These are phyloP conservation scores for Platanthera guangdongensis DNA, from an alignment of 106 monocot species.

Conservation along the genomic window DNA sequence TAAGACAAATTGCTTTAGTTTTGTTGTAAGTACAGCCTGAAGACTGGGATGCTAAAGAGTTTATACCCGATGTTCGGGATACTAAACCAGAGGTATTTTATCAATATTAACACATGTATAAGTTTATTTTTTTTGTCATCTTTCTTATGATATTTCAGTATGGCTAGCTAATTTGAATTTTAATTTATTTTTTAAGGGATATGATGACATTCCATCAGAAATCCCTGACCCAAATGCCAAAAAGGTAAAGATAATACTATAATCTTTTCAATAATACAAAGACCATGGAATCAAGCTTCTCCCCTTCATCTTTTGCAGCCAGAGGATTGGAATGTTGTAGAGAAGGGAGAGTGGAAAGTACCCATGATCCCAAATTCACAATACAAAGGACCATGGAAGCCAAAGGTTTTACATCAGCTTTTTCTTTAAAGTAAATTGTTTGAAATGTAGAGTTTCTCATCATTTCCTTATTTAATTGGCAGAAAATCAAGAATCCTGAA, in stretches of 20 bases:
- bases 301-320: constrained; percentile 23
- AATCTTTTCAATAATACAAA: too few relatives aligned
- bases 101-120: not conserved
- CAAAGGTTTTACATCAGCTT: constrained; percentile 21
- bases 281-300: not conserved
- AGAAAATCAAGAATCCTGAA: constrained; percentile 74
- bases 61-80: constrained; percentile 54
- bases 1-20: not conserved
- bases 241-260: constrained; percentile 23
- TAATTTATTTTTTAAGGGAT: constrained; percentile 17
- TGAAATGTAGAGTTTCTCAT: not conserved
- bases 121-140: not conserved
- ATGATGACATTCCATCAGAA: constrained; percentile 57
- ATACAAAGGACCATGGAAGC: constrained; percentile 73
- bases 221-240: constrained; percentile 49
- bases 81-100: constrained; percentile 55
- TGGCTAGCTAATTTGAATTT: not conserved
- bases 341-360: constrained; percentile 69
- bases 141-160: not conserved
- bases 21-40: constrained; percentile 33
- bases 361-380: constrained; percentile 67
- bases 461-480: not conserved
- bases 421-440: not conserved
- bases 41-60: constrained; percentile 72
- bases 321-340: constrained; percentile 67